These are phyloP conservation scores for Neurospora sp. DNA, from an alignment of 495 filamentous ascomycete species.

Conservation along the genomic window DNA sequence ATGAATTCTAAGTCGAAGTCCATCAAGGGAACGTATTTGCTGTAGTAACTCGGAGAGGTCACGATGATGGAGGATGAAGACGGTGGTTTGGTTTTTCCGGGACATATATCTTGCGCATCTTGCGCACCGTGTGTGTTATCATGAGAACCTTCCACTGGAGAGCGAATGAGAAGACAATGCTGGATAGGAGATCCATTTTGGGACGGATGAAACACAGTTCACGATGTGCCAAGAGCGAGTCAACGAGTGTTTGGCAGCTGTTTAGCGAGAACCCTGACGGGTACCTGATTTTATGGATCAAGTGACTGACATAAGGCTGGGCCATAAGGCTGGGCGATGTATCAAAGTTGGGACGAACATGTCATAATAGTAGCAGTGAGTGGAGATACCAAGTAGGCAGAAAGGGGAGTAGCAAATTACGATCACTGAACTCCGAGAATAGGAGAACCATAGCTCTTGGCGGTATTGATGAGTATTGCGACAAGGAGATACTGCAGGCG, in stretches of 20 bases:
- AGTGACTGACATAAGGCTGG: not conserved
- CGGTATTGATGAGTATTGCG: not conserved
- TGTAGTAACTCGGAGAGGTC: not conserved
- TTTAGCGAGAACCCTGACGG: not conserved
- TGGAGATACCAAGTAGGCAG: not conserved
- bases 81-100: not conserved
- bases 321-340: not conserved
- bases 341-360: not conserved
- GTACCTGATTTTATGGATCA: not conserved
- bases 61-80: not conserved
- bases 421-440: not conserved
- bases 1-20: not conserved
- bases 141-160: not conserved
- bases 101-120: rapidly evolving
- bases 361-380: not conserved
- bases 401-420: not conserved
- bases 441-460: not conserved
- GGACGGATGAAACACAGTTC: not conserved
- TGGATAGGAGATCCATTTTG: not conserved
- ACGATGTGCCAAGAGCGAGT: not conserved
- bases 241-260: not conserved
- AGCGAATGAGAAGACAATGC: not conserved
- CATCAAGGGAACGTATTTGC: not conserved
- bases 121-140: not conserved
- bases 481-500: not conserved